Evolutionary conservation across 2,329 filamentous ascomycete genomes (phyloP), one percentile per base, ranked within the genome.

Genomic region (Trichophyton benhamiae): DNA sequence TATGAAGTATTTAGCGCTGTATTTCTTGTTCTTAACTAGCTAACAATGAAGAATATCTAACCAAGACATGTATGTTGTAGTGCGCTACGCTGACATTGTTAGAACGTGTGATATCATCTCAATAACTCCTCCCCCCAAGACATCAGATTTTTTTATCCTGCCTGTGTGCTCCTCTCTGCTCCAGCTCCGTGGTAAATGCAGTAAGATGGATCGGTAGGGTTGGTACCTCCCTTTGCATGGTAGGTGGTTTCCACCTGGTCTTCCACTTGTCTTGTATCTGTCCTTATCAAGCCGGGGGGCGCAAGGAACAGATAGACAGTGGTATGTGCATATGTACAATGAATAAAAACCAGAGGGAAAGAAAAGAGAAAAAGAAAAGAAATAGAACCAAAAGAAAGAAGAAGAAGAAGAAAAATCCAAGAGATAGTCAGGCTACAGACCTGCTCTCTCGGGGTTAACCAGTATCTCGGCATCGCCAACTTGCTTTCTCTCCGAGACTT

Each of bases 401-500:
- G 38, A 3, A 49, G 42, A 25, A 48, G n/a, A 17, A 17, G 27
- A 27, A 17, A 17, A 27, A 4, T 25, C 17, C 11, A 59, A 55
- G 11, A 55, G 8, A 38, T 38, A 11, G 33, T 3, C 33, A 38
- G 33, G 33, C 2, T 38, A 38, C 7, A 38, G 11, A 63, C 67
- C 63, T 67, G 66, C 49, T 13, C 49, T 17, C 65, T 75, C 78
- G 44, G 77, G 77, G 69, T 88, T 85, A 68, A 92, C 80, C 78
- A 91, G 81, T 71, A 84, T 85, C 76, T 89, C 89, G 61, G 86
- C 86, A 77, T 96, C 91, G 65, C 91, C 91, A 61, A 96, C 91
- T 77, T 96, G 91, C 74, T 88, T 87, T 66, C 91, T 82, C 77
- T 92, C 89, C 63, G 88, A 89, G 63, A 96, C 81, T 76, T 96